Evolutionary conservation across 495 filamentous ascomycete genomes (phyloP), one percentile per base, ranked within the genome.

Genomic region (Penicillium fimorum): DNA sequence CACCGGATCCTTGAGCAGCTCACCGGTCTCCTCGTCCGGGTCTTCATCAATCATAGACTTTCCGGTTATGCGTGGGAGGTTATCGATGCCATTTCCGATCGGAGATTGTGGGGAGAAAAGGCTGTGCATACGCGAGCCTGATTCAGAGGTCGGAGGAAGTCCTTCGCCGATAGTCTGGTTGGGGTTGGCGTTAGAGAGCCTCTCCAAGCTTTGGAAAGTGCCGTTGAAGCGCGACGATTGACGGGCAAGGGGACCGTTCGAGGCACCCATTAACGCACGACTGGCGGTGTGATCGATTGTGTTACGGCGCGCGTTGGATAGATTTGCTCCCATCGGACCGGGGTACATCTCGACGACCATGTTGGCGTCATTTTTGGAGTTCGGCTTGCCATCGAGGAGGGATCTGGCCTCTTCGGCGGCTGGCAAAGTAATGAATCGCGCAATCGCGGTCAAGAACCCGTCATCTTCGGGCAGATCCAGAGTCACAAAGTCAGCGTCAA

Each of bases 11-110:
- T 91, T 90, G 10, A 96, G 77, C 11, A 96, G 73, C 64, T 92
- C 87, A 6, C 87, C 87, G 1, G 90, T 92, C 64, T 96, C 92
- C 60, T 96, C 91, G 48, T 91, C 90, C 9, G 83, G 79, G 64
- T 95, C 90, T 64, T 91, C 85, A 62, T 89, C 91, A 61, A 96
- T 96, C 51, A 95, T 81, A 3, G 86, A 84, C 70, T 93, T 96
- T 52, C 92, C 89, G 15, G 85, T 84, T 46, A 89, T 79, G 49
- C 89, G 84, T 18, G 83, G 82, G 25, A 84, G 80, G 52, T 90
- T 87, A 43, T 79, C 76, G 10, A 91, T 77, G 46, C 89, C 84
- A 62, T 89, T 91, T 38, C 84, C 87, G 55, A 94, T 87, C 10
- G 90, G 88, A 22, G 90, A 95, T 63, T 92, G 87, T 3, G 90